Evolutionary conservation across 345 rosid genomes (phyloP).

Genomic region (Linum lewisii): DNA sequence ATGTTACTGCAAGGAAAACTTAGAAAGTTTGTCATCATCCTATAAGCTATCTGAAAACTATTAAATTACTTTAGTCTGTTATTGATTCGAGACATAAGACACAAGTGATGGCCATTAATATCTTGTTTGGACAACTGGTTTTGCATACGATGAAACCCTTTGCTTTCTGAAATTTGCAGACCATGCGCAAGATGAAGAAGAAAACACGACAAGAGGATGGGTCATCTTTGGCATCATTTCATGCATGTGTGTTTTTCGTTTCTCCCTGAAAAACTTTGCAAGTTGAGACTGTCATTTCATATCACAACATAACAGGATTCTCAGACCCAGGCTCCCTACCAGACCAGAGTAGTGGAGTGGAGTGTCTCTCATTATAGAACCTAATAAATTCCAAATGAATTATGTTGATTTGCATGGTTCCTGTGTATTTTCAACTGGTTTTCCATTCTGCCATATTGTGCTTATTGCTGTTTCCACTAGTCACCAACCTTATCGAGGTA

Average conservation of each 20-base stretch:
- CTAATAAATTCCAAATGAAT: no score
- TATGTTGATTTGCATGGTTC: no score
- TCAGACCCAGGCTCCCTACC: no score
- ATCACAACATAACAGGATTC: no score
- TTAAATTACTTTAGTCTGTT: neutral
- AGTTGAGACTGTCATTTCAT: no score
- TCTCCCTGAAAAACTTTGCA: no score
- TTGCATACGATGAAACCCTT: conserved; percentile 2
- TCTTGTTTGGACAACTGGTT: neutral
- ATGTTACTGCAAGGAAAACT: neutral
- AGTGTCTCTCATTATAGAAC: no score
- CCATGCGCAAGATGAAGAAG: conserved; percentile 42
- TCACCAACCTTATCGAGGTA: neutral
- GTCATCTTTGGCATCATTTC: conserved; percentile 80
- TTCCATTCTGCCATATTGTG: no score
- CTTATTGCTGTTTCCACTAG: neutral
- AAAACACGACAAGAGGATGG: conserved; percentile 73
- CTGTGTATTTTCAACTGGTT: no score
- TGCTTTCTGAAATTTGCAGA: conserved; percentile 37
- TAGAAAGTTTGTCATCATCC: no score
- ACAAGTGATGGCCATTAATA: neutral
- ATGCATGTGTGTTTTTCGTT: conserved; percentile 52
- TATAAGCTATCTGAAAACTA: no score
- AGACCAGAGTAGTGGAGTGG: no score
- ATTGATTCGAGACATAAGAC: neutral